These are phyloP conservation scores for Skeletonema menzelii DNA, from an alignment of 108 stramenopile genomes.

Conservation along the genomic window DNA sequence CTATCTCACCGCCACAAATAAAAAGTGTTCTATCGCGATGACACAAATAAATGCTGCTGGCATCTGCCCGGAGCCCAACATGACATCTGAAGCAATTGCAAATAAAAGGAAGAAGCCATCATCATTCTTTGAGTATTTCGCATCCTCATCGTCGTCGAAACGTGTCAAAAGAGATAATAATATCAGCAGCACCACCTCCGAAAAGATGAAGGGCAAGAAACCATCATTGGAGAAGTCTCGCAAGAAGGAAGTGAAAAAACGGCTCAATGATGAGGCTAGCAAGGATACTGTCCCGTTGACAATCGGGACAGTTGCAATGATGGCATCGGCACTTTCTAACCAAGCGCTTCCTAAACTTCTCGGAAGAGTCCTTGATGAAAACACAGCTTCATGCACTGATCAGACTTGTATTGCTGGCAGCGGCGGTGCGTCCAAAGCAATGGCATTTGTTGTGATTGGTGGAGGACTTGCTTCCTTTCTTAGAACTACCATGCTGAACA, in stretches of 20 bases:
- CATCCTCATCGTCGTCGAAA: not conserved
- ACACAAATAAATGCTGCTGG: not conserved
- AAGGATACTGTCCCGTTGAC: constrained; percentile 58
- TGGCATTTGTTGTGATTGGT: constrained; percentile 62
- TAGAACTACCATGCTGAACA: constrained; percentile 71
- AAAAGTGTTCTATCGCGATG: not conserved
- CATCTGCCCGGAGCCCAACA: not conserved
- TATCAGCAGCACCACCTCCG: not conserved
- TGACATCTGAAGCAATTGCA: not conserved
- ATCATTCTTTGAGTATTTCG: not conserved
- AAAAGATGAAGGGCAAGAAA: constrained; percentile 14
- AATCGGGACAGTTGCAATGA: constrained; percentile 73
- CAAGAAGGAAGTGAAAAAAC: constrained; percentile 39
- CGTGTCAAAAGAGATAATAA: not conserved
- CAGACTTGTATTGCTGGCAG: constrained; percentile 21
- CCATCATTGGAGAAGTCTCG: constrained; percentile 38
- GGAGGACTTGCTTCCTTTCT: constrained; percentile 84
- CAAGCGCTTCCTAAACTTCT: constrained; percentile 71
- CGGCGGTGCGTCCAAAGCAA: constrained; percentile 34
- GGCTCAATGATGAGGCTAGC: constrained; percentile 46
- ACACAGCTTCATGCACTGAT: constrained; percentile 25
- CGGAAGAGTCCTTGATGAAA: constrained; percentile 74
- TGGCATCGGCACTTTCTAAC: constrained; percentile 71
- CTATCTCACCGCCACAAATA: not conserved
- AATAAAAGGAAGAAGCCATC: not conserved